These are phyloP conservation scores for Helenozyma rhizophorensis DNA, from an alignment of 805 yeast genomes.

Conservation along the genomic window DNA sequence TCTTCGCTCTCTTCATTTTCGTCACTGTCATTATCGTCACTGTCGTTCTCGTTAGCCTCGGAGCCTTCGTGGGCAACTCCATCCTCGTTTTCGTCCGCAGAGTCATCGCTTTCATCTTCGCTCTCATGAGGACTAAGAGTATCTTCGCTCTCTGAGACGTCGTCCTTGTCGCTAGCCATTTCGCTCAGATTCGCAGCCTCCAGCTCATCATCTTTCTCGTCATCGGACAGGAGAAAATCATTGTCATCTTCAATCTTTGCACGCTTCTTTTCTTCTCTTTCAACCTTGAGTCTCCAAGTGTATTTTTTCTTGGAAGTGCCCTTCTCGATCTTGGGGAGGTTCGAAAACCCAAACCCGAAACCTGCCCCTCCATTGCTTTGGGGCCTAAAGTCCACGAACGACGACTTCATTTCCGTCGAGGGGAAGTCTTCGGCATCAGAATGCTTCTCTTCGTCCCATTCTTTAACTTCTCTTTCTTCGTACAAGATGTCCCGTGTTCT, in stretches of 20 bases:
- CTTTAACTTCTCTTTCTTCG: constrained; percentile 61
- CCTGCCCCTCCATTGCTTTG: constrained; percentile 56
- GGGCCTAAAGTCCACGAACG: constrained; percentile 72
- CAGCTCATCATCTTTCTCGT: constrained; percentile 17
- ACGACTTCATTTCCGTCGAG: constrained; percentile 22
- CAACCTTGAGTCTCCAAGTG: constrained; percentile 59
- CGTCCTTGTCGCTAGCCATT: constrained; percentile 5
- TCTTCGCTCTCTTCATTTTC: constrained; percentile 29
- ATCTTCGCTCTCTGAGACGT: constrained; percentile 19
- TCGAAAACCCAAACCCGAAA: constrained; percentile 64
- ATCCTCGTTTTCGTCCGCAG: constrained; percentile 16
- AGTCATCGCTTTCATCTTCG: constrained; percentile 20
- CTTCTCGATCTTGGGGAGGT: constrained; percentile 45
- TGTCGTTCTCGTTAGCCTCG: constrained; percentile 25
- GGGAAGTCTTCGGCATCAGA: constrained; percentile 3
- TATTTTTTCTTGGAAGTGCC: constrained; percentile 44
- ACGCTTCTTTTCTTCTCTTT: constrained; percentile 34
- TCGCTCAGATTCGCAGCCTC: constrained; percentile 14
- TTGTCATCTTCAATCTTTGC: constrained; percentile 52
- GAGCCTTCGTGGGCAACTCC: too few relatives aligned
- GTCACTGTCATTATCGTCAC: constrained; percentile 24
- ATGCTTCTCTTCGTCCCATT: constrained; percentile 38
- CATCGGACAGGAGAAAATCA: constrained; percentile 47
- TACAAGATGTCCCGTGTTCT: constrained; percentile 58
- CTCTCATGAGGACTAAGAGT: too few relatives aligned